A percentile compares a stretch with the other conserved stretches of the same genome.
These are phyloP conservation scores for Xylaria venustula DNA, from an alignment of 495 filamentous ascomycete species.

Conservation along the genomic window DNA sequence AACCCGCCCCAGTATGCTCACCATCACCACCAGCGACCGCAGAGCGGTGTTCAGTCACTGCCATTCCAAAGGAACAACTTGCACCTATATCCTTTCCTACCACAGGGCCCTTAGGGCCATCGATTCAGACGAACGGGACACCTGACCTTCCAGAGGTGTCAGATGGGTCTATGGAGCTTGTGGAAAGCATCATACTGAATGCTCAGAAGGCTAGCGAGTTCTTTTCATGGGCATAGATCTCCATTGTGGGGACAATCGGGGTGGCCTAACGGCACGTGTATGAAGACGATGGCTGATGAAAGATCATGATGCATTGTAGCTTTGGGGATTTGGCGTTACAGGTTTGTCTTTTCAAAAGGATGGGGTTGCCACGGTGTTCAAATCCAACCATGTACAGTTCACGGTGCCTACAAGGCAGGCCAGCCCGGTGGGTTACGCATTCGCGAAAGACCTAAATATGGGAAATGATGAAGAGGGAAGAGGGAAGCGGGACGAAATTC, in stretches of 20 bases:
- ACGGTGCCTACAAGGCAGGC: background rate
- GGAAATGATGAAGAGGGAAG: background rate
- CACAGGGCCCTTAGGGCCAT: conserved; percentile 11
- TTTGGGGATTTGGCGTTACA: background rate
- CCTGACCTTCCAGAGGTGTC: conserved; percentile 38
- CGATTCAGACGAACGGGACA: conserved; percentile 4
- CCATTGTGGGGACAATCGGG: background rate
- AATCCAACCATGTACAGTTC: background rate
- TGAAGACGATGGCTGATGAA: background rate
- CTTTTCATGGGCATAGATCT: background rate
- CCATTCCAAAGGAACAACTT: conserved; percentile 1
- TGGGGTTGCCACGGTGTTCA: background rate
- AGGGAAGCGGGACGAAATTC: too few relatives aligned
- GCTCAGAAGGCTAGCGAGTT: conserved; percentile 26
- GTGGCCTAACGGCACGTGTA: background rate
- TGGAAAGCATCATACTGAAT: conserved; percentile 49
- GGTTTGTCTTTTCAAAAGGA: background rate
- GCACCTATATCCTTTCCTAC: background rate
- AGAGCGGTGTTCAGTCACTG: background rate
- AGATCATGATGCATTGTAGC: background rate
- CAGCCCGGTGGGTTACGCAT: background rate
- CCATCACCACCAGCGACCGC: background rate
- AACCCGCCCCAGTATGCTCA: background rate
- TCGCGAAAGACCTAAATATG: background rate
- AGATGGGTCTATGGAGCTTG: conserved; percentile 44